These are phyloP conservation scores for Epichloe festucae DNA, from an alignment of 2,329 filamentous ascomycete species.

Conservation along the genomic window DNA sequence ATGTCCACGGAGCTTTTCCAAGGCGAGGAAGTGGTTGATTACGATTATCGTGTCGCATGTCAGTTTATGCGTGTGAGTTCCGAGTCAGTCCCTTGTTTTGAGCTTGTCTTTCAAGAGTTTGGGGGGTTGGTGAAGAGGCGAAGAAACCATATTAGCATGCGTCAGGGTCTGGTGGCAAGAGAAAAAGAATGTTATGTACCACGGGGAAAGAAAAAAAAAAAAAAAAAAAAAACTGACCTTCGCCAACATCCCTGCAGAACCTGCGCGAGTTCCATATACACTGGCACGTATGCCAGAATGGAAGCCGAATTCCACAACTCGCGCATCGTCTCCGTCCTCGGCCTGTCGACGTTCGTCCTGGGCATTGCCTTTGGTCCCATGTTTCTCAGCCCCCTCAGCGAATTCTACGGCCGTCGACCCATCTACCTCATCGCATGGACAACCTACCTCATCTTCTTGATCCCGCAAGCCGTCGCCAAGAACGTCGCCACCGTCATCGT, in stretches of 20 bases:
- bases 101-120: too few species aligned
- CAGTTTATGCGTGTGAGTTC: conserved; percentile 72
- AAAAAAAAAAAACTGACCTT: background rate
- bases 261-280: conserved; percentile 79
- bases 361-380: conserved; percentile 55
- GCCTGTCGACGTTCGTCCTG: conserved; percentile 70
- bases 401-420: conserved; percentile 71
- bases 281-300: conserved; percentile 67
- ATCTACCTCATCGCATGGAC: conserved; percentile 67
- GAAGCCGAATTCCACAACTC: conserved; percentile 60
- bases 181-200: background rate
- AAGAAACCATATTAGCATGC: too few species aligned
- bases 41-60: conserved; percentile 60
- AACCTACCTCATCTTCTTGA: conserved; percentile 66
- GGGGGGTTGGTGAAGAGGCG: background rate
- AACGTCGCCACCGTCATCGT: conserved; percentile 75
- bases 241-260: conserved; percentile 38
- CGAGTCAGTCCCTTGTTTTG: background rate
- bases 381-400: conserved; percentile 49
- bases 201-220: background rate
- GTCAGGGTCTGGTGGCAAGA: background rate
- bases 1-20: conserved; percentile 58
- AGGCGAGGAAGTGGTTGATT: conserved; percentile 64
- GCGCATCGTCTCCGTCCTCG: conserved; percentile 61
- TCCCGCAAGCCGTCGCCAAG: conserved; percentile 67